Evolutionary conservation across 2,329 filamentous ascomycete species (phyloP).

Genomic region (Xylariomycetidae sp.): DNA sequence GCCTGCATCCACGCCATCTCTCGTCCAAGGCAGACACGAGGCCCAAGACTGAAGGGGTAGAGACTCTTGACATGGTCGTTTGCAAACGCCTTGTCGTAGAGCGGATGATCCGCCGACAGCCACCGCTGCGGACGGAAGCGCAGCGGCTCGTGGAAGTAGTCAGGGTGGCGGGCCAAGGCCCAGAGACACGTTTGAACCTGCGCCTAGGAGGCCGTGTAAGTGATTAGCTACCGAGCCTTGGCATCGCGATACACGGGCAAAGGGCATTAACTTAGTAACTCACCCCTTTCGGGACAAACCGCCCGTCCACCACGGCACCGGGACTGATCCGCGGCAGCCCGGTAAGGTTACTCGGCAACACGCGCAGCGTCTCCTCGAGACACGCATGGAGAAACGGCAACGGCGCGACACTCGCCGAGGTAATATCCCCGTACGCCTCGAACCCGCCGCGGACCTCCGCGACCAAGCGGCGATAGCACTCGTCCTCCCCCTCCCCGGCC

Average conservation of each 20-base stretch:
- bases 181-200: slow-evolving; percentile 1
- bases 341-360: slow-evolving; percentile 5
- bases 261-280: slow-evolving; percentile 2
- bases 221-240: neutral
- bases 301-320: slow-evolving; percentile 15
- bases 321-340: slow-evolving; percentile 15
- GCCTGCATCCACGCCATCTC: slow-evolving; percentile 6
- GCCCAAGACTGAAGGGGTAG: slow-evolving; percentile 2
- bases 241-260: neutral
- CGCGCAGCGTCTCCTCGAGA: slow-evolving; percentile 5
- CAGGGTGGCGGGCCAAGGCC: neutral
- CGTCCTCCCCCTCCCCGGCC: no score
- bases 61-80: slow-evolving; percentile 1
- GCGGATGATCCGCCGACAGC: slow-evolving; percentile 1
- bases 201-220: no score
- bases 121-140: slow-evolving; percentile 3
- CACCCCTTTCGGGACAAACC: slow-evolving; percentile 16
- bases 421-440: neutral
- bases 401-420: neutral
- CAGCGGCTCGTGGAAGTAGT: slow-evolving; percentile 4
- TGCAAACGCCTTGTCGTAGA: slow-evolving; percentile 3
- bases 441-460: neutral
- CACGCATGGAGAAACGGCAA: neutral
- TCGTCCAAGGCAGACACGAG: neutral
- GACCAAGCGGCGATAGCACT: neutral